Percentiles rank a stretch among this genome's conserved stretches.
Conservation (phyloP, 2,329 filamentous ascomycete species). For the Aschersonia sp. region DNA sequence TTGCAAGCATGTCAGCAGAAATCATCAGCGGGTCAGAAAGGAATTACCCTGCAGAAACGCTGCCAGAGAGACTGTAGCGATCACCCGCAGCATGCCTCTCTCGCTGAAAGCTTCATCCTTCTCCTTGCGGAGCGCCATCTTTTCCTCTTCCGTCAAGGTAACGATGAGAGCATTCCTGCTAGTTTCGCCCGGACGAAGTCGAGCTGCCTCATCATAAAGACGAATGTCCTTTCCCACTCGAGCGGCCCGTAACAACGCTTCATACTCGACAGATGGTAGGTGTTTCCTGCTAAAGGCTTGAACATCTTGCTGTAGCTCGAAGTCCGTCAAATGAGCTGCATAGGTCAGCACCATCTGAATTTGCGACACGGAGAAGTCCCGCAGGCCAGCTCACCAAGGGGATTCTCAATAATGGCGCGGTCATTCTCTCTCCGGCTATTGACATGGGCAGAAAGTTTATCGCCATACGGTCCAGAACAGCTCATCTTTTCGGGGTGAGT, state of each 20-base stretch:
- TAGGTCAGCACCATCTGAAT: not conserved
- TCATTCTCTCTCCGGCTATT: constrained; percentile 15
- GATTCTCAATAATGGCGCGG: constrained; percentile 21
- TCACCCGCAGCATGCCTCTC: constrained; percentile 22
- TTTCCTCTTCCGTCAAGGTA: constrained; percentile 18
- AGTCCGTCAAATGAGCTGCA: constrained; percentile 21
- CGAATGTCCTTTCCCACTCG: constrained; percentile 24
- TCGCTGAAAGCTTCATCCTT: constrained; percentile 24
- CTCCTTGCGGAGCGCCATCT: constrained; percentile 20
- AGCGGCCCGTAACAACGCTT: constrained; percentile 21
- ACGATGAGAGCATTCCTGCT: constrained; percentile 14
- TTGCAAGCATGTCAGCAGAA: not conserved
- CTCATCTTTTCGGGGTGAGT: not conserved
- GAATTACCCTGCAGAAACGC: constrained; percentile 22
- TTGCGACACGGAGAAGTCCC: not conserved
- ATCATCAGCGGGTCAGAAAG: not conserved
- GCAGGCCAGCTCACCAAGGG: constrained; percentile 11
- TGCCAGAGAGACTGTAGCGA: constrained; percentile 26
- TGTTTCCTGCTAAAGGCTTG: constrained; percentile 13
- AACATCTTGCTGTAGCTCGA: constrained; percentile 21
- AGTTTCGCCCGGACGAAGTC: constrained; percentile 7
- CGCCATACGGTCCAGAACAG: constrained; percentile 1
- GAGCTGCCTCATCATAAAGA: constrained; percentile 22
- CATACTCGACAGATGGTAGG: constrained; percentile 14
- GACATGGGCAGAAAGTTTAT: constrained; percentile 10